These are phyloP conservation scores for Colletotrichum euphorbiae DNA, from an alignment of 2,329 filamentous ascomycete species.

Conservation along the genomic window DNA sequence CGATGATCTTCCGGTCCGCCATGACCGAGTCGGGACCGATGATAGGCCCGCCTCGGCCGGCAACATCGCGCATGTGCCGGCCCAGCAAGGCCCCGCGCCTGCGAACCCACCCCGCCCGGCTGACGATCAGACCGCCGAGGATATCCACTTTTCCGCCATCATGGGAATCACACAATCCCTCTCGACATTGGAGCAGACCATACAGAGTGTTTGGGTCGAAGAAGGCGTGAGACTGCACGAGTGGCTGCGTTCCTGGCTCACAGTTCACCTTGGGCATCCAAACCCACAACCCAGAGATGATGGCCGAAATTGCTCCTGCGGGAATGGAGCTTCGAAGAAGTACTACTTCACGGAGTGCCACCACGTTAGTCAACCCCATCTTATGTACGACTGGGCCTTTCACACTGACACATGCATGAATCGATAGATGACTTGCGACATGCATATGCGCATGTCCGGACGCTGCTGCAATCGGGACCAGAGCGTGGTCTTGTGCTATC, in stretches of 20 bases:
- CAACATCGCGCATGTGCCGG: too few species aligned
- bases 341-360: not conserved
- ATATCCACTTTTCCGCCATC: not conserved
- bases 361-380: not conserved
- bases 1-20: too few species aligned
- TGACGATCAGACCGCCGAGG: not conserved
- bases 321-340: not conserved
- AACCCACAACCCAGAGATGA: not conserved
- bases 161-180: constrained; percentile 8
- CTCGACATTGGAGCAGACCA: not conserved
- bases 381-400: not conserved
- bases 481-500: constrained; percentile 2
- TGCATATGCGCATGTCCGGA: not conserved
- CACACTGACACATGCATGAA: not conserved
- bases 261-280: not conserved
- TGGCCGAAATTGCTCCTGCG: constrained; percentile 2
- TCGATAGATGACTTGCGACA: constrained; percentile 7
- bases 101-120: not conserved
- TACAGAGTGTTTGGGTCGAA: not conserved
- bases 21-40: too few species aligned
- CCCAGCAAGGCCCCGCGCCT: too few species aligned
- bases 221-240: not conserved
- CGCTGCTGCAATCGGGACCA: constrained; percentile 6
- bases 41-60: too few species aligned
- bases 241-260: constrained; percentile 1